Evolutionary conservation across 495 filamentous ascomycete genomes (phyloP).

Genomic region (Peziza echinospora): DNA sequence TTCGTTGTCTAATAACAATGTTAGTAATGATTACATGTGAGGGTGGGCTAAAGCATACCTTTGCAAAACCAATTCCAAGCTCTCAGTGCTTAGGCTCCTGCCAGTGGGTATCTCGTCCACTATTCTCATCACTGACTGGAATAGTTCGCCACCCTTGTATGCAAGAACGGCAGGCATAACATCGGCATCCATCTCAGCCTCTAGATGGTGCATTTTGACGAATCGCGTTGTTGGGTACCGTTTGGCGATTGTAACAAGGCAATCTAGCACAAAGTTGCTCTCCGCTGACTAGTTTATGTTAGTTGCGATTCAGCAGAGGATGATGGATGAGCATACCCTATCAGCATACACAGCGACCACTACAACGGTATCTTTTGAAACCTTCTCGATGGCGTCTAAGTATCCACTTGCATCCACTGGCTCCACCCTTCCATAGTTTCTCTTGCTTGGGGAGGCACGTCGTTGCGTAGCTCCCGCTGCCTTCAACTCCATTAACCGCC

Average conservation of each 20-base stretch:
- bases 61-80: constrained; percentile 39
- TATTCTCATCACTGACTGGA: constrained; percentile 71
- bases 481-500: constrained; percentile 56
- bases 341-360: constrained; percentile 89
- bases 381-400: constrained; percentile 84
- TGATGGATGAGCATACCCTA: constrained; percentile 37
- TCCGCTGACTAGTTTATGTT: constrained; percentile 39
- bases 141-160: constrained; percentile 73
- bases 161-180: constrained; percentile 74
- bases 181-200: constrained; percentile 85
- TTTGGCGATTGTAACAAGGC: constrained; percentile 46
- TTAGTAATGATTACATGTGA: too few species aligned
- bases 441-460: constrained; percentile 44
- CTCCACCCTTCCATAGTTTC: constrained; percentile 55
- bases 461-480: constrained; percentile 28
- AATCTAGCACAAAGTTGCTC: constrained; percentile 54
- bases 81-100: constrained; percentile 34
- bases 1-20: background rate
- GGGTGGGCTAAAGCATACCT: constrained; percentile 32
- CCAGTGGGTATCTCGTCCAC: constrained; percentile 62
- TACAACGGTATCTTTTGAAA: constrained; percentile 59
- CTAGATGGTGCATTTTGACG: constrained; percentile 73
- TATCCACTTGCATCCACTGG: constrained; percentile 78
- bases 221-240: constrained; percentile 54
- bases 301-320: background rate